Base-by-base conservation (phyloP, 208 protist genomes). In the Crithidia acanthocephali region DNA sequence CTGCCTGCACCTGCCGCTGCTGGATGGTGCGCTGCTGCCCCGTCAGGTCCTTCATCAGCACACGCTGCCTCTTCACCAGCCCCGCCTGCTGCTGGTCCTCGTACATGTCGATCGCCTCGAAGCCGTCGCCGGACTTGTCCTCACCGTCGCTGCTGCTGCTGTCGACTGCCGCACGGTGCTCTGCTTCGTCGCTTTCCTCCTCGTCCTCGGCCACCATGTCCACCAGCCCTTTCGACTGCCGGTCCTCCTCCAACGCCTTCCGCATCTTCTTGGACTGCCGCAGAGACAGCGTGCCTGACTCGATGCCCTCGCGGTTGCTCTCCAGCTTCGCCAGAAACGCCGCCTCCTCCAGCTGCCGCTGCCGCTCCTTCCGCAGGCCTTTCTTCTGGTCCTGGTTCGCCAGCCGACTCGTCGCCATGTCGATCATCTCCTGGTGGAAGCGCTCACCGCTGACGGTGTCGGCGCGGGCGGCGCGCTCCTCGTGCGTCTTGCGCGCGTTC, bases 361-460 rank as follows among this genome's bases (percentile, higher is more conserved):
- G 98, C 53, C 99, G 91, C 40, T 98, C 98, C 83, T 99, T 99
- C 28, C 98, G 91, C 56, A 99, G 97, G 0, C 98, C 98, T 68
- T 99, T 99, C 86, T 99, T 99, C 44, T 99, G 98, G 65, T 98
- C 97, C 32, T 99, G 99, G 79, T 99, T 99, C 2, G 99, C 99
- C 18, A 99, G 88, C 67, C 99, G 96, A 35, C 99, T 99, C n/a
- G 98, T 88, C 0, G 99, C 98, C 81, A 99, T 98, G 20, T 87
- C 90, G 20, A 99, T 79, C 94, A 99, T 99, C 72, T 99, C 98
- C 71, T 99, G 98, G 73, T 99, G 97, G 74, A 98, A 98, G 65
- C 98, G 96, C 67, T 99, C 98, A 74, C 99, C 98, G 80, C 99
- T 97, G 15, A 99, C 86, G 2, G 98, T 94, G 84, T 99, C 99